Base-by-base conservation (phyloP, 2,329 filamentous ascomycete species). In the Trichophyton rubrum region DNA sequence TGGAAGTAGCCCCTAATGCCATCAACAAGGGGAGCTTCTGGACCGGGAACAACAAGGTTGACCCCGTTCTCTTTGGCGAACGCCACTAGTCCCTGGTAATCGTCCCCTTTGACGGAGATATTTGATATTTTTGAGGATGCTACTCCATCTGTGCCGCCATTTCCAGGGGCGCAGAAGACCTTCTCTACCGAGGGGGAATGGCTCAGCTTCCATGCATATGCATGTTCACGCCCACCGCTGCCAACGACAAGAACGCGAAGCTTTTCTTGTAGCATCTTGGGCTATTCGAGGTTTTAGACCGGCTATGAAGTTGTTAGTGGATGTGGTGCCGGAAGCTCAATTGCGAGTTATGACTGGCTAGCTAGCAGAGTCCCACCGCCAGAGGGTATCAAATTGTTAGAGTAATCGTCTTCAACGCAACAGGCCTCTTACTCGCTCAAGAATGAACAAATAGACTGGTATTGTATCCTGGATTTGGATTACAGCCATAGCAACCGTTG, bases 141-240 rank as follows among this genome's bases (percentile, higher is more conserved):
- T 62, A 84, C 85, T 56, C 72, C 77, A 59, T 83, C 85, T 30
- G 90, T 96, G 62, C 93, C 93, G 66, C 92, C 92, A 74, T 97
- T 97, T 64, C 92, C 92, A 62, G 82, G 82, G 60, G 81, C 81
- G 61, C 83, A 79, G 64, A 75, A 78, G 61, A 97, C 92, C 67
- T 85, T 81, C 68, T 89, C 84, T 63, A 96, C 89, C 53, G 81
- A 80, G 47, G 85, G 79, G 15, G 90, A 96, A 73, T 95, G 87
- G 70, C 86, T 84, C 64, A 97, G 80, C 77, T 95, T 96, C 91
- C 91, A 97, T 47, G 91, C 90, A 64, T 96, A 82, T 55, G 91
- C 89, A 75, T 97, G 90, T 77, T 99, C 93, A 68, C 93, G 86
- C 68, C 92, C 93, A 66, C 93, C 93, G 71, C 92, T 95, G 69